Base-by-base conservation (phyloP, 2,329 filamentous ascomycete species). In the Cordyceps militaris region DNA sequence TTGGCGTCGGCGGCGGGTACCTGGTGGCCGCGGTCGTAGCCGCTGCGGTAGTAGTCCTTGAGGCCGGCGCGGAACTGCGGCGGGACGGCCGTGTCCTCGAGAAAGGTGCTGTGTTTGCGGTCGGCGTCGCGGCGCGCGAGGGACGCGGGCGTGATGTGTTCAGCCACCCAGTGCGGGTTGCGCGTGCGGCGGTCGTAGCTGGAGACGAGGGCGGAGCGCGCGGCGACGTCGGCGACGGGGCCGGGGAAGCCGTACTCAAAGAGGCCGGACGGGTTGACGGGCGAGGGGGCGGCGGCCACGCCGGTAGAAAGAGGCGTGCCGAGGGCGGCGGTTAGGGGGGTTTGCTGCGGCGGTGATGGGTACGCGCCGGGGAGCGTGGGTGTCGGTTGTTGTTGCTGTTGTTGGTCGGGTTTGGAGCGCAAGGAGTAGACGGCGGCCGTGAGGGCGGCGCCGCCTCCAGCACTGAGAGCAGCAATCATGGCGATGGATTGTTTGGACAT, bases 21-120 rank as follows among this genome's bases (percentile, higher is more conserved):
- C 75, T 99, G 94, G 75, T 99, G 94, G 61, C 94, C 94, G 38
- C 94, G 84, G 73, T 99, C 94, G 72, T 95, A 99, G 66, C 94
- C 94, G 40, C 87, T 92, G 64, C 93, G 89, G 78, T 87, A 92
- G 78, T 99, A 99, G 78, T 99, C 94, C 72, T 90, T 88, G 59
- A 99, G 80, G 71, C 87, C 88, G 59, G 89, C 94, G 62, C 92
- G 88, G 79, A 97, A 99, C 74, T 88, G 86, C 54, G 87, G 80
- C 0, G 94, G 94, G 56, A 99, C 87, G 24, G 74, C 73, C 3
- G 79, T 71, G 73, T 99, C 94, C 74, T 99, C 93, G 63, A 85
- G 73, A 72, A 99, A 99, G 61, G 75, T 75, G 70, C 86, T 91
- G 79, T 93, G 79, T 71, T 90, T 89, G 67, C 94, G 86, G 75